Conservation (phyloP, 306 rosid genomes). For the Acacia acuminata region DNA sequence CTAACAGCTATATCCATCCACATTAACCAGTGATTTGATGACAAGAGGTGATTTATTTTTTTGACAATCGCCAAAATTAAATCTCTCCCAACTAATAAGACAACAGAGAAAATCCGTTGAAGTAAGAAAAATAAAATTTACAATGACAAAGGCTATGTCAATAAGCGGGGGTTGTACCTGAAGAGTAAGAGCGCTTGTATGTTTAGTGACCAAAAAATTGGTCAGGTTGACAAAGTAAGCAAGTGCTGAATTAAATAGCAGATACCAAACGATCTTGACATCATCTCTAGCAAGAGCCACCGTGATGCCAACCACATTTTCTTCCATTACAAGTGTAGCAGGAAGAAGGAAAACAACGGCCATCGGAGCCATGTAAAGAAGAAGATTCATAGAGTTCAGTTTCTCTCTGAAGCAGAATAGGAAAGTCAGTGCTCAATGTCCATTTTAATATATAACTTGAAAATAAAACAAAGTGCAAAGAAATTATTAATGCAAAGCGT, state of each 20-base stretch:
- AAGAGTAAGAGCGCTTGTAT: constrained; percentile 96
- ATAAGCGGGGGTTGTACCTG: constrained; percentile 68
- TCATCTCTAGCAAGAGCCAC: constrained; percentile 97
- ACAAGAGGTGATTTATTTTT: neutral
- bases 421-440: constrained; percentile 30
- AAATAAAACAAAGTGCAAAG: constrained; percentile 6
- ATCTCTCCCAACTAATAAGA: constrained; percentile 21
- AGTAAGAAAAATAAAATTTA: constrained; percentile 18
- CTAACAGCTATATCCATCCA: neutral
- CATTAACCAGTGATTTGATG: constrained; percentile 13
- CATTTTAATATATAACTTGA: constrained; percentile 20
- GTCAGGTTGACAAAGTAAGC: constrained; percentile 97
- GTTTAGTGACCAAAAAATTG: constrained; percentile 97
- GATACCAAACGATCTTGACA: constrained; percentile 88
- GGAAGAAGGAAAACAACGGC: constrained; percentile 98
- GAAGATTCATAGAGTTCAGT: constrained; percentile 99
- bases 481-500: neutral
- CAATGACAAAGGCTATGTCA: neutral
- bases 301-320: constrained; percentile 95
- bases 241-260: constrained; percentile 84
- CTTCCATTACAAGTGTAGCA: constrained; percentile 96
- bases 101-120: neutral
- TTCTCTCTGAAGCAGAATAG: constrained; percentile 75
- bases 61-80: constrained; percentile 33
- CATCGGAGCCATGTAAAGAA: constrained; percentile 98